Percentiles rank a stretch among this genome's conserved stretches.
Conservation (phyloP, 192 early-diverging fungal species). For the Backusella parvicylindrica region DNA sequence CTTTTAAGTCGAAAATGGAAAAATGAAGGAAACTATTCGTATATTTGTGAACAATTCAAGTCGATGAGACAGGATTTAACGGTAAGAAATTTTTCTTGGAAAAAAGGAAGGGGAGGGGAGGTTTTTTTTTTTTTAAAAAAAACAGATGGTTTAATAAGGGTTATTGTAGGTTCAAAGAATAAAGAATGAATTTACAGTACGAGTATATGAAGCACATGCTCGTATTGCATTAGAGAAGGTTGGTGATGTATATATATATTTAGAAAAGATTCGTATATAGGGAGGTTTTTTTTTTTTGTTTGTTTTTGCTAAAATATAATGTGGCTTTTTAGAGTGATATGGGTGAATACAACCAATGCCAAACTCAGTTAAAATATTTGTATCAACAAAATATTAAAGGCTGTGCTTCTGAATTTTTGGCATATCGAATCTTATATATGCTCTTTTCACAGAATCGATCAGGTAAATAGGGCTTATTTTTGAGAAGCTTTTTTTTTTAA, state of each 20-base stretch:
- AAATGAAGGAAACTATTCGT: constrained; percentile 85
- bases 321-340: constrained; percentile 81
- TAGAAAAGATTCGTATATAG: background rate
- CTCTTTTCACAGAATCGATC: constrained; percentile 82
- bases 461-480: constrained; percentile 40
- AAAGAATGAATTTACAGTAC: constrained; percentile 88
- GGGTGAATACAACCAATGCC: constrained; percentile 98
- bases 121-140: background rate
- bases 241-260: too few species aligned
- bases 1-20: constrained; percentile 80
- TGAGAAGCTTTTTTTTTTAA: background rate
- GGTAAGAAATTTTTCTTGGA: constrained; percentile 48
- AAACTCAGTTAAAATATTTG: constrained; percentile 87
- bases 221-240: constrained; percentile 94
- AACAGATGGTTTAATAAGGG: background rate
- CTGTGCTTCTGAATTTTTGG: constrained; percentile 82
- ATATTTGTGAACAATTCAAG: constrained; percentile 97
- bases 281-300: background rate
- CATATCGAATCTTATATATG: constrained; percentile 91
- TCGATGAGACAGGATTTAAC: constrained; percentile 94
- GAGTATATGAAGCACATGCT: constrained; percentile 94
- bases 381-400: constrained; percentile 74
- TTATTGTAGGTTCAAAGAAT: constrained; percentile 80
- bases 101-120: too few species aligned
- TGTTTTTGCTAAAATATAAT: too few species aligned